Conservation (phyloP, 2,329 filamentous ascomycete species). For the Cladophialophora psammophila region DNA sequence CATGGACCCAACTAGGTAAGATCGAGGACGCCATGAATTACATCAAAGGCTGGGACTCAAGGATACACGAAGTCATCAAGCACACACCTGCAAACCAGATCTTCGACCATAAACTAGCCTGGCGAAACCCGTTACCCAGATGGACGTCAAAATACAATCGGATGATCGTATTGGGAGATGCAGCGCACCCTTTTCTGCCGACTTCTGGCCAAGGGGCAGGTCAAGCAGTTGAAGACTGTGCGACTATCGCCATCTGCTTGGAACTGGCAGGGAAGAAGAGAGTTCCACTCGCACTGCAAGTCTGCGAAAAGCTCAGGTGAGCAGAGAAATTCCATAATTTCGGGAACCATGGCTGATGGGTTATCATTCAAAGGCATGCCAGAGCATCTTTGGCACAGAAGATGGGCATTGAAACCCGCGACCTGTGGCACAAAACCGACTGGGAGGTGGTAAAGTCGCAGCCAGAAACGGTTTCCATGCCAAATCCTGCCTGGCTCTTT, state of each 20-base stretch:
- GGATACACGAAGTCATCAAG: conserved; percentile 13
- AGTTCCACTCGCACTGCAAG: conserved; percentile 8
- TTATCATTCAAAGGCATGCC: background rate
- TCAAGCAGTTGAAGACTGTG: conserved; percentile 52
- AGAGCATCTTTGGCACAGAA: conserved; percentile 14
- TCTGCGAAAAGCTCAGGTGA: conserved; percentile 13
- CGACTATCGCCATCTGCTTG: conserved; percentile 55
- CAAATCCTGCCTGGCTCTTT: background rate
- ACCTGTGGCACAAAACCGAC: background rate
- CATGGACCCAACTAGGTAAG: conserved; percentile 61
- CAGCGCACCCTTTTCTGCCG: conserved; percentile 46
- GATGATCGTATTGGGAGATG: conserved; percentile 45
- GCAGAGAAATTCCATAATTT: background rate
- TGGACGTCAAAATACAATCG: conserved; percentile 47
- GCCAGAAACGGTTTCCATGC: no score
- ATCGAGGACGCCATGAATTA: conserved; percentile 60
- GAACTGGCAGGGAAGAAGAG: conserved; percentile 9
- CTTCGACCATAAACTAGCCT: conserved; percentile 21
- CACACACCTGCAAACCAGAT: conserved; percentile 10
- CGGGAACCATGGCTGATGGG: background rate
- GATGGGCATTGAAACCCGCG: conserved; percentile 15
- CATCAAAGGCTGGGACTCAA: conserved; percentile 58
- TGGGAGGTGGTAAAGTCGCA: no score
- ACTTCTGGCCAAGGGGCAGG: conserved; percentile 46
- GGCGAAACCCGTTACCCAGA: conserved; percentile 18